phyloP scores from a whole-genome alignment of 1,284 basidiomycete species.

The Neonothopanus nambi region DNA sequence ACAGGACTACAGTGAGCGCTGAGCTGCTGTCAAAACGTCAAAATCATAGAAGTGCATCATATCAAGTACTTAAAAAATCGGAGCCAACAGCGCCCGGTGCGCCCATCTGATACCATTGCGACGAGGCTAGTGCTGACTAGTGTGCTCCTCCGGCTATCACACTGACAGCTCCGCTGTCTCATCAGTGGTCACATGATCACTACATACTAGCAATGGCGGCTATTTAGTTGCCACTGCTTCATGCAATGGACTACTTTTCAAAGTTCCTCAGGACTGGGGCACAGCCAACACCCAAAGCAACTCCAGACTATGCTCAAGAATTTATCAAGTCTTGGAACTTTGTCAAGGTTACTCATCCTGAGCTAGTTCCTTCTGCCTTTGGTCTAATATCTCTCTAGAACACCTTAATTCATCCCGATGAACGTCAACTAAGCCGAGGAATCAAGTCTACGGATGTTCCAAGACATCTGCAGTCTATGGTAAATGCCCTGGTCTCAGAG shows the following conservation, averaged over 20 bases:
- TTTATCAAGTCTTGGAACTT: constrained; percentile 74
- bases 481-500: constrained; percentile 87
- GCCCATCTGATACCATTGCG: no score
- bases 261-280: constrained; percentile 66
- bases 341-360: constrained; percentile 54
- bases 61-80: no score
- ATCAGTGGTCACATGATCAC: no score
- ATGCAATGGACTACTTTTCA: constrained; percentile 78
- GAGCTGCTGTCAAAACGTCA: no score
- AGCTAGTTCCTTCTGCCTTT: not conserved
- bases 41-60: no score
- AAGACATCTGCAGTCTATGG: constrained; percentile 75
- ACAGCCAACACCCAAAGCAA: constrained; percentile 51
- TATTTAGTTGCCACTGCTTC: not conserved
- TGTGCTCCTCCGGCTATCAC: no score
- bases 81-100: no score
- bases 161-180: no score
- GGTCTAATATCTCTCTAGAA: constrained; percentile 43
- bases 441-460: constrained; percentile 85
- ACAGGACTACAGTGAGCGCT: no score
- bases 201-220: no score
- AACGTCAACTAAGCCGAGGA: constrained; percentile 78
- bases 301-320: constrained; percentile 66
- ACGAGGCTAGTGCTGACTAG: no score
- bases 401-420: constrained; percentile 78